Conservation (phyloP, 352 stramenopile genomes). For the Globisporangium heterothallicum region DNA sequence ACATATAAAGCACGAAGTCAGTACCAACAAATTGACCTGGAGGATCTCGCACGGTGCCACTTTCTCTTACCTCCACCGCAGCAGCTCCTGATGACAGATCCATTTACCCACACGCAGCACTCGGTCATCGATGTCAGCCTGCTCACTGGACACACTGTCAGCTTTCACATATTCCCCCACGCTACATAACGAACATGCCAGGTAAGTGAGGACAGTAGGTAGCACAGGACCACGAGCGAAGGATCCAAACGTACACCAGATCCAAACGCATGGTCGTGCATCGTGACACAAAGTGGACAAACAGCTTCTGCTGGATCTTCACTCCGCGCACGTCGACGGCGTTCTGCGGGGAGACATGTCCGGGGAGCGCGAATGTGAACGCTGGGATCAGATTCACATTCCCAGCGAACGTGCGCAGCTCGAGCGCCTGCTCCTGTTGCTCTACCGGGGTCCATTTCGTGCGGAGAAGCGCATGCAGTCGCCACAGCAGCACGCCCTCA, state of each 20-base stretch:
- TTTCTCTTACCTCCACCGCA: constrained; percentile 31
- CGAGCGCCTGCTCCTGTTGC: neutral
- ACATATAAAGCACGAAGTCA: no score
- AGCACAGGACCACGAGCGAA: neutral
- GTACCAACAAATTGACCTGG: no score
- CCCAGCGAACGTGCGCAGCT: constrained; percentile 19
- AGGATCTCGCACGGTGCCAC: no score
- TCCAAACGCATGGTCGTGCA: constrained; percentile 21
- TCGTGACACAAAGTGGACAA: constrained; percentile 41
- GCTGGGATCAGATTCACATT: constrained; percentile 31
- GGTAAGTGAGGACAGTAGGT: neutral
- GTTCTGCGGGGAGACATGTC: neutral
- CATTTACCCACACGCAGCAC: constrained; percentile 18
- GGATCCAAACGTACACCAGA: constrained; percentile 22
- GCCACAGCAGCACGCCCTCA: constrained; percentile 32
- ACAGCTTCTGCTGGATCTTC: constrained; percentile 27
- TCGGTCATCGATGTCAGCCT: neutral
- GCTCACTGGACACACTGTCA: neutral
- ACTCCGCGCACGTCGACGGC: constrained; percentile 30
- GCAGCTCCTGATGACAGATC: constrained; percentile 34
- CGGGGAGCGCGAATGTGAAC: constrained; percentile 12
- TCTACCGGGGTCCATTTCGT: constrained; percentile 14
- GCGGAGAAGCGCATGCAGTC: constrained; percentile 29
- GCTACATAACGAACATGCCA: constrained; percentile 11
- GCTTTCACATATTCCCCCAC: constrained; percentile 37